Base-by-base conservation (phyloP, 208 protist genomes). In the Vickermania ingenoplastis region DNA sequence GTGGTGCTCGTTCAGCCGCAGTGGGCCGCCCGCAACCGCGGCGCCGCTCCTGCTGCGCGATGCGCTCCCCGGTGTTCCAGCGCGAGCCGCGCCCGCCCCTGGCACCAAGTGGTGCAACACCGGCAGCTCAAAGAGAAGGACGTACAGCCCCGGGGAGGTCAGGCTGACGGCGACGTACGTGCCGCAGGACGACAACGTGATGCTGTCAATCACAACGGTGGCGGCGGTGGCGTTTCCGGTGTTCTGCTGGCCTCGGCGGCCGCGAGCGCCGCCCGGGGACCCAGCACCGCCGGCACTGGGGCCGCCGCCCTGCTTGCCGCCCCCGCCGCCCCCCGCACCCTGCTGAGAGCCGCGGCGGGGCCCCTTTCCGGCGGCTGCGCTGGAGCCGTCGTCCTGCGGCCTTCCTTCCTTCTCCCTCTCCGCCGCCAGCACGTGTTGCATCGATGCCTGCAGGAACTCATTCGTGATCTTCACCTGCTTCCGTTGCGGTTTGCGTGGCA, bases 61-160 rank as follows among this genome's bases (percentile, higher is more conserved):
- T 7, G 11, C 36, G 17, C 36, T 17, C 36, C 11, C 36, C 17
- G 36, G 36, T n/a, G 36, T 45, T 7, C 36, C 36, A 45, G 17
- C 36, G 11, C 36, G 36, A 45, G 36, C 17, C 7, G 36, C 11
- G n/a, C n/a, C n/a, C 11, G 17, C 11, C 11, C 17, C 7, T n/a
- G 36, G 36, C 11, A 7, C 36, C 11, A n/a, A 17, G 36, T 17
- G 7, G 11, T 17, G 17, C 36, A 45, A 17, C 36, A 17, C 7
- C 11, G 36, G 36, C 24, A 67, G 41, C n/a, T 17, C 24, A 14
- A 67, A 67, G 29, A 67, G 51, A 2, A 67, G 41, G 1, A 67
- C 63, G 14, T 26, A 3, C 22, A 50, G 52, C 28, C 17, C 4
- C 2, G 23, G 45, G 2, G 29, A 26, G 11, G 49, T 7, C 11